These are phyloP conservation scores for Pelomyxa schiedti DNA, from an alignment of 78 protist genomes.

Conservation along the genomic window DNA sequence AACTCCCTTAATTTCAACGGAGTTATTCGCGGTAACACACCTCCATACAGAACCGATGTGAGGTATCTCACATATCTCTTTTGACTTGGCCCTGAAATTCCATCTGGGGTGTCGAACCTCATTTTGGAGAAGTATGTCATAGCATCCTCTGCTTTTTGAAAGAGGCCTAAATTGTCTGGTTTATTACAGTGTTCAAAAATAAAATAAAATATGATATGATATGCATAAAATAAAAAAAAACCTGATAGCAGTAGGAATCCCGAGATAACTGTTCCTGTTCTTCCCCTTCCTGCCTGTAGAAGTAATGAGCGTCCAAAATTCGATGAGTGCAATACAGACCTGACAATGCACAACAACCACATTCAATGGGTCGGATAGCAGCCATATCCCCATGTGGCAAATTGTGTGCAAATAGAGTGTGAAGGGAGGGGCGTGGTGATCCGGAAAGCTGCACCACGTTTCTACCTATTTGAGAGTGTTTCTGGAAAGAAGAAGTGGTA, in stretches of 20 bases:
- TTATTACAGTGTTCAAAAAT: background rate
- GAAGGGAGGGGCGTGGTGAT: slow-evolving; percentile 64
- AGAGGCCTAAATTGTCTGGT: background rate
- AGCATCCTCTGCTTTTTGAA: slow-evolving; percentile 31
- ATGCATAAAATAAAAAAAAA: too few species aligned
- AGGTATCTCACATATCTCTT: slow-evolving; percentile 37
- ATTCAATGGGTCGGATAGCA: slow-evolving; percentile 21
- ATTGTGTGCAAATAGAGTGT: slow-evolving; percentile 34
- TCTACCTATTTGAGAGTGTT: slow-evolving; percentile 4
- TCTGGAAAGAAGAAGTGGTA: background rate
- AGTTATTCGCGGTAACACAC: slow-evolving; percentile 12
- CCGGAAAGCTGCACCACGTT: slow-evolving; percentile 65
- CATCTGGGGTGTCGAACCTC: slow-evolving; percentile 37
- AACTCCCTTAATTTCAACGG: slow-evolving; percentile 10
- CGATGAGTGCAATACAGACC: slow-evolving; percentile 39
- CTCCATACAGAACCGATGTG: background rate
- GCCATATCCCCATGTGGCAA: slow-evolving; percentile 25
- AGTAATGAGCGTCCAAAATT: background rate
- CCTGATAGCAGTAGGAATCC: slow-evolving; percentile 33
- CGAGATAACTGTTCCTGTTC: slow-evolving; percentile 38
- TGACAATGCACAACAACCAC: slow-evolving; percentile 57
- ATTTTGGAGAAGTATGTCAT: slow-evolving; percentile 49
- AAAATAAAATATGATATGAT: slow-evolving; percentile 33
- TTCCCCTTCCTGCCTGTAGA: background rate
- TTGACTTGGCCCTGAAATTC: slow-evolving; percentile 49